Evolutionary conservation across 192 early-diverging fungal species (phyloP), one percentile per base, ranked within the genome.

Genomic region (Cetraspora pellucida): DNA sequence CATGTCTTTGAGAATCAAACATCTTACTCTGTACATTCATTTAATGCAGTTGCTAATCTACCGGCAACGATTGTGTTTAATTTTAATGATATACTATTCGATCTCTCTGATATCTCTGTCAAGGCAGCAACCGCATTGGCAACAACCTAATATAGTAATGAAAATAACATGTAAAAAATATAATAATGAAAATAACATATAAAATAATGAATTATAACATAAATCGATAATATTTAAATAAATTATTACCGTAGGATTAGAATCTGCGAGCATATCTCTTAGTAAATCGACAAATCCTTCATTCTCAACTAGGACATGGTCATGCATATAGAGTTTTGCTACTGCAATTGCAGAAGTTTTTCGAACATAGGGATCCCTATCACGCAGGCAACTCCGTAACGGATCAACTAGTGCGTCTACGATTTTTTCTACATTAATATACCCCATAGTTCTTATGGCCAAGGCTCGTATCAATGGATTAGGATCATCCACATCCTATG

Each of bases 371-470:
- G 97, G 98, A 83, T 98, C 96, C 68, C 89, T 83, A 81, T 98
- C 98, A 44, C 85, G 81, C 72, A 96, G 85, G 71, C 89, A 91
- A 50, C 89, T 90, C 44, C 92, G 89, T 72, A 99, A 85, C 14
- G 97, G 96, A 74, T 94, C 94, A 76, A 91, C 85, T 77, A 99
- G 85, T 43, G 90, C 89, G 60, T 94, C 90, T 30, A 96, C 85
- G 58, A 98, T 93, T 67, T 93, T 93, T 37, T 98, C 95, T 1
- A 96, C 95, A 69, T 94, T 91, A 75, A 99, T 92, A 79, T 97
- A 98, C 3, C 96, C 93, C 96, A 99, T 97, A 13, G 96, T 99
- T 55, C 98, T 88, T 66, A 99, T 97, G 13, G 98, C 94, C 74
- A 97, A 85, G 16, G 96, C 97, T 49, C 98, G 86, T 78, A 98